Evolutionary conservation across 208 protist species (phyloP).

Genomic region (Leishmania gerbilli): DNA sequence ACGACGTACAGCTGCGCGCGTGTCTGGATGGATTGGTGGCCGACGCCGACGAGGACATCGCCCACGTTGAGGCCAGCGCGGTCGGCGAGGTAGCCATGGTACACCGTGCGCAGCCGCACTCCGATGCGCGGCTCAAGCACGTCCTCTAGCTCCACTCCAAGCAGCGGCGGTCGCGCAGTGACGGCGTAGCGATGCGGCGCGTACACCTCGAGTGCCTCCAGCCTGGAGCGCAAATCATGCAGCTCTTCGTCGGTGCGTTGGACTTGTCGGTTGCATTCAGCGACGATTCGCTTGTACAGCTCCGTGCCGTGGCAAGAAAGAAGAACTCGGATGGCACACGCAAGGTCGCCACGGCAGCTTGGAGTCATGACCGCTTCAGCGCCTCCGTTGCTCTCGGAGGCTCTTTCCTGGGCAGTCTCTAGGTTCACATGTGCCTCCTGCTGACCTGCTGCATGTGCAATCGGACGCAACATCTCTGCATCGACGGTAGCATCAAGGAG

Average conservation of each 20-base stretch:
- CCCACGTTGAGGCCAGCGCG: constrained; percentile 47
- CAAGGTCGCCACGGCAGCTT: neutral
- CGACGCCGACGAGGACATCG: constrained; percentile 57
- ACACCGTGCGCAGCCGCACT: constrained; percentile 55
- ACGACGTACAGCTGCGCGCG: constrained; percentile 64
- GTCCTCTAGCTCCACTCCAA: constrained; percentile 68
- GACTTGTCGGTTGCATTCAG: neutral
- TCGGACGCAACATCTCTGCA: neutral
- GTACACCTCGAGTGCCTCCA: constrained; percentile 32
- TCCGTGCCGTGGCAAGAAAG: neutral
- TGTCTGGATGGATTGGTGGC: constrained; percentile 34
- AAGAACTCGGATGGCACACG: neutral
- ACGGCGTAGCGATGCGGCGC: constrained; percentile 50
- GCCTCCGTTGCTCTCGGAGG: neutral
- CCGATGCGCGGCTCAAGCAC: constrained; percentile 16
- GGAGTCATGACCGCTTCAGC: neutral
- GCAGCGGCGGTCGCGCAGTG: constrained; percentile 47
- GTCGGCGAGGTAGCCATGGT: constrained; percentile 46
- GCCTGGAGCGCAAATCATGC: constrained; percentile 29
- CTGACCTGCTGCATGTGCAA: neutral
- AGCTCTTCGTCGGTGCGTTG: constrained; percentile 16
- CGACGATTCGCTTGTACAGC: neutral
- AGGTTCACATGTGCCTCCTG: neutral
- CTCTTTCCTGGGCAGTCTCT: neutral
- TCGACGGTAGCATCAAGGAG: neutral